These are phyloP conservation scores for Aspergillus wentii DNA, from an alignment of 495 filamentous ascomycete species.

Conservation along the genomic window DNA sequence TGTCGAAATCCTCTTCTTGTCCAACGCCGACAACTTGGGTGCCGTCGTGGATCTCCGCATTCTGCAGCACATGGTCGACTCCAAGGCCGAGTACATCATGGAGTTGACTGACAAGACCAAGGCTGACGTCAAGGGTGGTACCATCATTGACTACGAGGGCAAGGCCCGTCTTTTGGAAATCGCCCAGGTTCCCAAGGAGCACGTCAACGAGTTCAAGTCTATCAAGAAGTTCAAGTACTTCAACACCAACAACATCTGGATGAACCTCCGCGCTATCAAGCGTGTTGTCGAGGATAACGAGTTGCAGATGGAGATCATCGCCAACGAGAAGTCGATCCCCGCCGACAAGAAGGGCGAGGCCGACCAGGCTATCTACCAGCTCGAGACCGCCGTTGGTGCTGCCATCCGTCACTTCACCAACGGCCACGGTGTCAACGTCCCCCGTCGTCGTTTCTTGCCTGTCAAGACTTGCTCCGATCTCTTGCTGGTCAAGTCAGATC, in stretches of 20 bases:
- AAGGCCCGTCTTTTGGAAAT: constrained; percentile 96
- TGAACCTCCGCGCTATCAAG: constrained; percentile 96
- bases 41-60: constrained; percentile 97
- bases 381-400: constrained; percentile 97
- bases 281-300: constrained; percentile 98
- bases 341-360: constrained; percentile 99
- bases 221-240: constrained; percentile 99
- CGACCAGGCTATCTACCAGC: constrained; percentile 92
- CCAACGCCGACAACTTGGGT: constrained; percentile 98
- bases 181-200: constrained; percentile 99
- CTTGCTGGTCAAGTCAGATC: constrained; percentile 99
- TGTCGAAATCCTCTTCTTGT: constrained; percentile 97
- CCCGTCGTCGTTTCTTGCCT: constrained; percentile 93
- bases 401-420: constrained; percentile 98
- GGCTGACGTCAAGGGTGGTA: constrained; percentile 99
- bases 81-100: constrained; percentile 97
- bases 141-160: constrained; percentile 99
- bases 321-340: constrained; percentile 96
- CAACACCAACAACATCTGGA: constrained; percentile 99
- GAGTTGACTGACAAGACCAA: constrained; percentile 99
- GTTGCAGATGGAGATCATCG: constrained; percentile 99
- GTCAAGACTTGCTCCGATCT: constrained; percentile 99
- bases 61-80: constrained; percentile 98
- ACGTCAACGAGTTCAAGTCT: constrained; percentile 99
- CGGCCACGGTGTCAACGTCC: constrained; percentile 98